Conservation (phyloP, 306 rosid genomes). For the Mimosa pudica region DNA sequence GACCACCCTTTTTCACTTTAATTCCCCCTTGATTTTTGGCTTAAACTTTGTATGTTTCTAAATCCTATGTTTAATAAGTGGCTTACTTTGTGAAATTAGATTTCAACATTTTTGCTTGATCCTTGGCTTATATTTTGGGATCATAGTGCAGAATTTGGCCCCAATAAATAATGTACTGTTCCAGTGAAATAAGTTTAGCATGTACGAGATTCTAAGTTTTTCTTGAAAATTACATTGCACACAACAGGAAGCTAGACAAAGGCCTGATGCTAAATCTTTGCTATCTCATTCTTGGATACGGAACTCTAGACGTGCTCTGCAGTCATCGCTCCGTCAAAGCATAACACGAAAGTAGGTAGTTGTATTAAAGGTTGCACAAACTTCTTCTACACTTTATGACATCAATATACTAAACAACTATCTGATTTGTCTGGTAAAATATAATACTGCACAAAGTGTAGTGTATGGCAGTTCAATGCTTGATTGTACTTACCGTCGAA, state of each 20-base stretch:
- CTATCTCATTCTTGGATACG: slow-evolving; percentile 93
- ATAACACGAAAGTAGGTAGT: slow-evolving; percentile 69
- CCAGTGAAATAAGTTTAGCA: not conserved
- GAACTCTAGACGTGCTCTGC: slow-evolving; percentile 77
- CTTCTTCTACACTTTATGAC: too few relatives aligned
- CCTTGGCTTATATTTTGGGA: not conserved
- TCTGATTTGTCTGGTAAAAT: too few relatives aligned
- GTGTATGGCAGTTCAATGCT: too few relatives aligned
- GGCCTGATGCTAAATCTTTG: slow-evolving; percentile 96
- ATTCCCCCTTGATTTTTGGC: not conserved
- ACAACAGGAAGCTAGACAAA: slow-evolving; percentile 92
- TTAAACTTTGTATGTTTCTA: not conserved
- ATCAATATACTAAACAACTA: too few relatives aligned
- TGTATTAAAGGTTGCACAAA: too few relatives aligned
- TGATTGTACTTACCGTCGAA: too few relatives aligned
- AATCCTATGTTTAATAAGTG: not conserved
- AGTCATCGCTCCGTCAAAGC: slow-evolving; percentile 88
- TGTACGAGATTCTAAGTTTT: not conserved
- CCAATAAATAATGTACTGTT: not conserved
- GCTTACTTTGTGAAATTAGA: not conserved
- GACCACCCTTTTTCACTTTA: too few relatives aligned
- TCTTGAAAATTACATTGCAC: slow-evolving; percentile 27
- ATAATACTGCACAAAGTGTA: too few relatives aligned
- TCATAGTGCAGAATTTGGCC: not conserved
- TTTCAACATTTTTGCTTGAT: not conserved